These are phyloP conservation scores for Schizophyllum amplum DNA, from an alignment of 1,284 basidiomycete genomes.

Conservation along the genomic window DNA sequence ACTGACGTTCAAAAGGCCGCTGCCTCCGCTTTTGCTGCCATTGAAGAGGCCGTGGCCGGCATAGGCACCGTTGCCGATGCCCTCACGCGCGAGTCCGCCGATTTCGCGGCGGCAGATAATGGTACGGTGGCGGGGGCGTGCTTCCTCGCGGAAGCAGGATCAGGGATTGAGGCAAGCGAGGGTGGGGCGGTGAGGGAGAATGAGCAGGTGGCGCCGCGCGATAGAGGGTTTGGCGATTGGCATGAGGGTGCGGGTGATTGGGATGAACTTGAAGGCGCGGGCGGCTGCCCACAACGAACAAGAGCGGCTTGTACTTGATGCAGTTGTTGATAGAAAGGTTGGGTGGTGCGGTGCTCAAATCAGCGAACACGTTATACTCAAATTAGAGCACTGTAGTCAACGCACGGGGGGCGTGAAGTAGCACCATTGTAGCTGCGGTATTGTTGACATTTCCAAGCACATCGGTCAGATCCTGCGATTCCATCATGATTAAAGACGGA, in stretches of 20 bases:
- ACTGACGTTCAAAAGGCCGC: slow-evolving; percentile 35
- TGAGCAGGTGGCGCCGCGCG: slow-evolving; percentile 39
- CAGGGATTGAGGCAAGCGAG: slow-evolving; percentile 52
- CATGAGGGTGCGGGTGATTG: slow-evolving; percentile 40
- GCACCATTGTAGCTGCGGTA: too few relatives aligned
- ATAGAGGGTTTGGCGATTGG: slow-evolving; percentile 37
- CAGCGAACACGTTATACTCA: too few relatives aligned
- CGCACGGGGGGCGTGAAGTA: too few relatives aligned
- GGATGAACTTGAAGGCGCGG: slow-evolving; percentile 28
- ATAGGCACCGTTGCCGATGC: slow-evolving; percentile 51
- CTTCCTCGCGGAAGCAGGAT: slow-evolving; percentile 54
- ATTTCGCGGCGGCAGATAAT: slow-evolving; percentile 49
- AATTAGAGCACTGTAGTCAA: too few relatives aligned
- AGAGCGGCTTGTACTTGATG: too few relatives aligned
- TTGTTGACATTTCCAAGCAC: too few relatives aligned
- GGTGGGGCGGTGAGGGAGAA: slow-evolving; percentile 49
- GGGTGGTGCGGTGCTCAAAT: too few relatives aligned
- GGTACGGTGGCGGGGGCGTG: slow-evolving; percentile 42
- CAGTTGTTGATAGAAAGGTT: too few relatives aligned
- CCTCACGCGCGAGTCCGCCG: slow-evolving; percentile 49
- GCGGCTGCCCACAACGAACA: slow-evolving; percentile 38
- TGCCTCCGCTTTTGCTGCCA: slow-evolving; percentile 36
- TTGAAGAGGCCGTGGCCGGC: slow-evolving; percentile 45
- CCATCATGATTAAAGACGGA: too few relatives aligned
- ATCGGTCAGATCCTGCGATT: too few relatives aligned